Evolutionary conservation across 2,329 filamentous ascomycete species (phyloP), one percentile per base, ranked within the genome.

Genomic region (Penicillium sp.): DNA sequence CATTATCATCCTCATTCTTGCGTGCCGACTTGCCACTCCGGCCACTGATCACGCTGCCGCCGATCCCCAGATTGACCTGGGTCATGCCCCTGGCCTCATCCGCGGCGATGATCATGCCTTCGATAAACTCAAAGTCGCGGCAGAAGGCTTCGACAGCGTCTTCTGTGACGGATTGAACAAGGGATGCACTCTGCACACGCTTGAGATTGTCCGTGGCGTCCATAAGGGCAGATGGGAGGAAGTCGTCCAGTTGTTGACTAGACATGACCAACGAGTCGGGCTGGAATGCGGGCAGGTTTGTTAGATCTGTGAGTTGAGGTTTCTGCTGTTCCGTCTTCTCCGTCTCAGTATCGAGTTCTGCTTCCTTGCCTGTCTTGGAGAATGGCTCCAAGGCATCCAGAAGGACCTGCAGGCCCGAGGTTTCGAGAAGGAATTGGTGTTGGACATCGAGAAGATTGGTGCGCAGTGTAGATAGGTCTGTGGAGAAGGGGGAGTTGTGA

Each of bases 221-320:
- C 79, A 96, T 92, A 27, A 96, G 79, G 2, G 92, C 94, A 1
- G 90, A 95, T 0, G 94, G 92, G 22, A 99, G 77, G 73, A 97
- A 99, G 54, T 90, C 86, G 65, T 99, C 94, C 6, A 99, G 78
- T 36, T 80, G 81, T 63, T 92, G 89, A 62, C 89, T 89, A 2
- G 87, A 85, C 44, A 78, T 74, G 1, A 81, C 74, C n/a, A 97
- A 76, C 0, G 79, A 71, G 5, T 79, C 73, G 0, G 82, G 79
- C 52, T 85, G 80, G 64, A 90, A 82, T 4, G 79, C 72, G 0
- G 79, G 76, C 1, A 87, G 75, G 1, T 66, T 65, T 1, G 76
- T 67, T 22, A 90, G 78, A 11, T 79, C 79, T 39, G 78, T 76
- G 4, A 89, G 69, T 44, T 83, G 78, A 65, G 27, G 74, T 67